phyloP scores from a whole-genome alignment of 2,329 filamentous ascomycete species.

The Claviceps sp. region DNA sequence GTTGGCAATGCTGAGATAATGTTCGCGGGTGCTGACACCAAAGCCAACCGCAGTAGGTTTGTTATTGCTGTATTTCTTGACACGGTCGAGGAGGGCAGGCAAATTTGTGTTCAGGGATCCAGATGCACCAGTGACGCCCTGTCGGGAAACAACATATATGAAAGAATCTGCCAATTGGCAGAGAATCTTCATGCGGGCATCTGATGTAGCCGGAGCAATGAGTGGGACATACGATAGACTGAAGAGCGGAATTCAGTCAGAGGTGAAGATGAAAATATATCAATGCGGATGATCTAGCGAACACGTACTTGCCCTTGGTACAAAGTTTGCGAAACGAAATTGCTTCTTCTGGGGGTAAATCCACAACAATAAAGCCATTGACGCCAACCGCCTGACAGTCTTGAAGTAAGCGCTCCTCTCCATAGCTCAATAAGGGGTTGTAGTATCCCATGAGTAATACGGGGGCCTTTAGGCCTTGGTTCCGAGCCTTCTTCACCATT shows the following conservation, averaged over 20 bases:
- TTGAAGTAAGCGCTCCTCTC: conserved; percentile 74
- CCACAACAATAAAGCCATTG: conserved; percentile 95
- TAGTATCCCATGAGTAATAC: conserved; percentile 98
- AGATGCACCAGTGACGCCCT: conserved; percentile 88
- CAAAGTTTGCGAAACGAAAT: conserved; percentile 81
- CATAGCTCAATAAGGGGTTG: conserved; percentile 88
- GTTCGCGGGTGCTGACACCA: conserved; percentile 87
- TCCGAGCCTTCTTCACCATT: conserved; percentile 71
- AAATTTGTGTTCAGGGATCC: conserved; percentile 71
- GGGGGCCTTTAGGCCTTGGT: conserved; percentile 63
- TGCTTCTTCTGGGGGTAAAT: conserved; percentile 91
- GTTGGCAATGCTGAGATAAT: conserved; percentile 73
- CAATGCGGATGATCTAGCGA: neutral
- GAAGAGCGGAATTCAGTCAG: neutral
- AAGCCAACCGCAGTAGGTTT: conserved; percentile 89
- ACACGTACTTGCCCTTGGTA: conserved; percentile 54
- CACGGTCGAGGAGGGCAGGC: conserved; percentile 66
- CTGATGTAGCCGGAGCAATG: conserved; percentile 86
- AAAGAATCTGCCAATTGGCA: conserved; percentile 97
- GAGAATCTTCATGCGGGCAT: conserved; percentile 84
- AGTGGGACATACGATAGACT: conserved; percentile 92
- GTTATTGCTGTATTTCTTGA: conserved; percentile 85
- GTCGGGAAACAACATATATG: conserved; percentile 94
- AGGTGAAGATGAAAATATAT: neutral
- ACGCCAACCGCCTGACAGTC: conserved; percentile 76